Percentiles rank a stretch among this genome's conserved stretches.
phyloP scores from a whole-genome alignment of 2,329 filamentous ascomycete species.

The Colletotrichum godetiae region DNA sequence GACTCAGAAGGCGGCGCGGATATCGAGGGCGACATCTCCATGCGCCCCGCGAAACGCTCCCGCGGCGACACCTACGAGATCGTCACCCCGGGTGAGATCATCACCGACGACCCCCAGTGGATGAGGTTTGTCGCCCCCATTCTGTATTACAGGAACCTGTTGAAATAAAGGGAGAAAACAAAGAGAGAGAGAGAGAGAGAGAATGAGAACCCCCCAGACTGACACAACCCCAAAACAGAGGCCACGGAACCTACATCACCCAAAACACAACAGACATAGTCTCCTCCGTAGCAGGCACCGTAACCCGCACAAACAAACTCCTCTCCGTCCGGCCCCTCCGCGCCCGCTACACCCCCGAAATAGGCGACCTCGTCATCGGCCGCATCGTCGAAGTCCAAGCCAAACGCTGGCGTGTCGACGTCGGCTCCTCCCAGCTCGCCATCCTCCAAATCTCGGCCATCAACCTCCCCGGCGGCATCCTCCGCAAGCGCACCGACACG shows the following conservation, averaged over 20 bases:
- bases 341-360: slow-evolving; percentile 93
- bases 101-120: slow-evolving; percentile 95
- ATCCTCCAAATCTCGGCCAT: slow-evolving; percentile 88
- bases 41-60: slow-evolving; percentile 55
- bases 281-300: slow-evolving; percentile 89
- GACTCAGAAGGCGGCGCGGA: slow-evolving; percentile 60
- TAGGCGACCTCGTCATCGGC: slow-evolving; percentile 94
- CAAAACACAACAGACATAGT: slow-evolving; percentile 75
- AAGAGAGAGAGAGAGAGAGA: too few species aligned
- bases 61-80: slow-evolving; percentile 61
- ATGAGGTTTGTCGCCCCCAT: slow-evolving; percentile 72
- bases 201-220: background rate
- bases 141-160: too few species aligned
- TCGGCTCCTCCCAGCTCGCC: slow-evolving; percentile 87
- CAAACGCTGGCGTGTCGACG: slow-evolving; percentile 93
- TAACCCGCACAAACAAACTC: slow-evolving; percentile 96
- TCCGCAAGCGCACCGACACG: slow-evolving; percentile 90
- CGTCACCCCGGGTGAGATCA: slow-evolving; percentile 88
- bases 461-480: slow-evolving; percentile 92
- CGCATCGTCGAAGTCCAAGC: slow-evolving; percentile 96
- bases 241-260: slow-evolving; percentile 89
- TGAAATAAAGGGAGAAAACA: too few species aligned
- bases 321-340: slow-evolving; percentile 91
- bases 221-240: slow-evolving; percentile 60
- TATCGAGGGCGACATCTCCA: slow-evolving; percentile 57